These are phyloP conservation scores for Colletotrichum trifolii DNA, from an alignment of 2,329 filamentous ascomycete species.

Conservation along the genomic window DNA sequence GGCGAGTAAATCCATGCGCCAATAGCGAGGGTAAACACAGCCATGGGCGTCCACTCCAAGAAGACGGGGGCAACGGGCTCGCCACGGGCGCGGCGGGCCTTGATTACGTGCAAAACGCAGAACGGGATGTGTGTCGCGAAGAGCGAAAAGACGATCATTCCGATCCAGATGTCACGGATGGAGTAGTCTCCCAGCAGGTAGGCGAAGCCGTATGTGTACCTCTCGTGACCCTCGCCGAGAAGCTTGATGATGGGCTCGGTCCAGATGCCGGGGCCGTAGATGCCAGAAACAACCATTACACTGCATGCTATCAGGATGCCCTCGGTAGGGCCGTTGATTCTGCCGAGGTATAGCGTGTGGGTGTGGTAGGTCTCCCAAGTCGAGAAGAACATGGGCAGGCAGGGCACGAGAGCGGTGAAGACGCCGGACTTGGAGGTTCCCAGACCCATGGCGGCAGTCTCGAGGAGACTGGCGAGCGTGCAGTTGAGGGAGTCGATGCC, in stretches of 20 bases:
- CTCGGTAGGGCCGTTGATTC: conserved; percentile 97
- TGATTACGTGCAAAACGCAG: conserved; percentile 87
- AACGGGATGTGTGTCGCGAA: conserved; percentile 84
- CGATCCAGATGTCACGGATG: conserved; percentile 91
- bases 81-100: conserved; percentile 76
- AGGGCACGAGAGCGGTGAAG: conserved; percentile 91
- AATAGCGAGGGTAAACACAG: conserved; percentile 80
- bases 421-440: conserved; percentile 86
- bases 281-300: conserved; percentile 88
- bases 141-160: conserved; percentile 73
- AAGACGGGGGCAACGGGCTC: conserved; percentile 86
- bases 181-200: conserved; percentile 75
- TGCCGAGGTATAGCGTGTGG: conserved; percentile 94
- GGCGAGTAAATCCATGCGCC: conserved; percentile 91
- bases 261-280: conserved; percentile 91
- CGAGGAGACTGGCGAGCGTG: conserved; percentile 88
- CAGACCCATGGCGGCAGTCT: conserved; percentile 92
- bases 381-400: conserved; percentile 98
- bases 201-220: conserved; percentile 62
- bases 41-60: conserved; percentile 93
- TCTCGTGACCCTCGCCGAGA: conserved; percentile 67
- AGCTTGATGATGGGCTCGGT: conserved; percentile 77
- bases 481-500: conserved; percentile 99
- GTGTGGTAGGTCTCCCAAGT: conserved; percentile 99
- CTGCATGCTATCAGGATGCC: conserved; percentile 88